These are phyloP conservation scores for Candida suzukii DNA, from an alignment of 805 yeast species.

Conservation along the genomic window DNA sequence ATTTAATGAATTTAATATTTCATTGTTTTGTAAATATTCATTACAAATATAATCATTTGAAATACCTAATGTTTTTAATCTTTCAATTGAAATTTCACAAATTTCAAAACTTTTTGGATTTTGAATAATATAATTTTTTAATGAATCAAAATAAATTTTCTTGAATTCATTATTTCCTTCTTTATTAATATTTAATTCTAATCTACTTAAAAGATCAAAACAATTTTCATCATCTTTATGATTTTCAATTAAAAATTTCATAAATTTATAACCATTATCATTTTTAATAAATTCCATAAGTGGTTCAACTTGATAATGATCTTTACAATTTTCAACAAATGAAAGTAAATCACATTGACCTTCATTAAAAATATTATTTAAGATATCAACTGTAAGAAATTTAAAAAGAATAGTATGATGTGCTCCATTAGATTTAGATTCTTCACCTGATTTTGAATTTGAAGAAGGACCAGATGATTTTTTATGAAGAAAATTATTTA, in stretches of 20 bases:
- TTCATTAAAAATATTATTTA: conserved; percentile 25
- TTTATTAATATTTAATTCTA: conserved; percentile 11
- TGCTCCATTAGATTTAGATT: no score
- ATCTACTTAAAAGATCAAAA: conserved; percentile 9
- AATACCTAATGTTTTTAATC: conserved; percentile 2
- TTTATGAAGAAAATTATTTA: conserved; percentile 13
- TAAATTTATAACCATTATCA: conserved; percentile 6
- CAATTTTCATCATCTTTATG: background rate
- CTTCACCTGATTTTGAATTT: conserved; percentile 3
- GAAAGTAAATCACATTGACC: conserved; percentile 13
- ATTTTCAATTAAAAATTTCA: conserved; percentile 12
- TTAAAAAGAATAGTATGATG: conserved; percentile 15
- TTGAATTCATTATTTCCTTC: conserved; percentile 6
- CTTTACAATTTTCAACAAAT: conserved; percentile 16
- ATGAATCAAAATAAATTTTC: conserved; percentile 6
- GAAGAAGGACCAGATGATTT: conserved; percentile 4
- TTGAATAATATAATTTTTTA: conserved; percentile 4
- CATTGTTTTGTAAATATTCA: no score
- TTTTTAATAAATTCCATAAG: conserved; percentile 10
- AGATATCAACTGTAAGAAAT: conserved; percentile 28
- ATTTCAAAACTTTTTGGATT: background rate
- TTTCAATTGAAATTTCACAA: background rate
- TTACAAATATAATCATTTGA: no score
- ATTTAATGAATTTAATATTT: no score
- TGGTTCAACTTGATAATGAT: conserved; percentile 14